A percentile compares a stretch with the other conserved stretches of the same genome.
phyloP scores from a whole-genome alignment of 2,329 filamentous ascomycete genomes.

The Fusarium sp. region DNA sequence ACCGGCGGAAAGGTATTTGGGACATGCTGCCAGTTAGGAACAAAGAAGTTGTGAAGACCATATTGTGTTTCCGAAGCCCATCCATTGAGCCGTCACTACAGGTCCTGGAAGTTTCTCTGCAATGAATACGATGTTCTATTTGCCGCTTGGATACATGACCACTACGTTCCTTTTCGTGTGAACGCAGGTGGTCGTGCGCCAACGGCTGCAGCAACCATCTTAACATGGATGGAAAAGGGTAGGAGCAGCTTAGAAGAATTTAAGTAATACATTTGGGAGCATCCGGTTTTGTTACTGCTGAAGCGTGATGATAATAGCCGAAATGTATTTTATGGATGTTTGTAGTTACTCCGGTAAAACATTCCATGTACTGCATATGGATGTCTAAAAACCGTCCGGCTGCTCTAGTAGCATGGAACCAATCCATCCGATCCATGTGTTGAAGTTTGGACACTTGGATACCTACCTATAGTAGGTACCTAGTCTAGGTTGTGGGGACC shows the following conservation, averaged over 20 bases:
- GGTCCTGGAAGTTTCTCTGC: neutral
- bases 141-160: neutral
- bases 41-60: neutral
- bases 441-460: neutral
- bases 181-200: neutral
- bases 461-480: neutral
- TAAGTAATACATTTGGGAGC: neutral
- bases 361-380: constrained; percentile 1
- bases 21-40: neutral
- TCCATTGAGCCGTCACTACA: neutral
- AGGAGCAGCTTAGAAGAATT: neutral
- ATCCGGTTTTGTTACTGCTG: neutral
- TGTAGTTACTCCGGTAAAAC: neutral
- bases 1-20: neutral
- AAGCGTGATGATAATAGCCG: neutral
- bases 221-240: neutral
- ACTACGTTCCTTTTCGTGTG: neutral
- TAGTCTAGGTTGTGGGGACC: constrained; percentile 25
- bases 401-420: neutral
- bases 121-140: neutral
- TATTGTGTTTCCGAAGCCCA: neutral
- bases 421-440: neutral
- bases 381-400: constrained; percentile 21
- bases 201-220: neutral
- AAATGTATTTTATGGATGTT: neutral